phyloP scores from a whole-genome alignment of 306 rosid species.

The Luffa acutangula region DNA sequence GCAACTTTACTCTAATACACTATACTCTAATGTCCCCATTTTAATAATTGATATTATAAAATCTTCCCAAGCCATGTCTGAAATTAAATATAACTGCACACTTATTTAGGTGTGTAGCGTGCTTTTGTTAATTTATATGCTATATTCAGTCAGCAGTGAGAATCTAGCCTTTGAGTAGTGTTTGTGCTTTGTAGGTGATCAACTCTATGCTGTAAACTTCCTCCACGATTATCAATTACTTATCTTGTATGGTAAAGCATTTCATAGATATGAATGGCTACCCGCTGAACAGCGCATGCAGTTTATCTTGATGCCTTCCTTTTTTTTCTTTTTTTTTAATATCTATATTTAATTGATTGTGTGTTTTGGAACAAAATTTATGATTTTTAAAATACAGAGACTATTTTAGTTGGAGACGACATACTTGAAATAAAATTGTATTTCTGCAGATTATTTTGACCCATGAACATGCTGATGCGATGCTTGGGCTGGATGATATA shows the following conservation, averaged over 20 bases:
- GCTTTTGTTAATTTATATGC: neutral
- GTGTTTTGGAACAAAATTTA: neutral
- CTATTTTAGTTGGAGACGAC: neutral
- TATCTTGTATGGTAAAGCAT: neutral
- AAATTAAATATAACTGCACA: neutral
- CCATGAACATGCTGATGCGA: constrained; percentile 99
- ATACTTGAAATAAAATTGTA: constrained; percentile 1
- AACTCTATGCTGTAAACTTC: neutral
- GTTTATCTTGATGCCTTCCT: neutral
- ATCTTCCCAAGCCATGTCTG: neutral
- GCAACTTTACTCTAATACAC: neutral
- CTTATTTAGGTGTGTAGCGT: neutral
- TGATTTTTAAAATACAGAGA: neutral
- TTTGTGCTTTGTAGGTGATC: neutral
- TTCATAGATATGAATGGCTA: neutral
- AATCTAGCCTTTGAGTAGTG: neutral
- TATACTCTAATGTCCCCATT: neutral
- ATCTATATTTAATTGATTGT: neutral
- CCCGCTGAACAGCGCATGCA: neutral
- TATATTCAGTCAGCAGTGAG: neutral
- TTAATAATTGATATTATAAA: neutral
- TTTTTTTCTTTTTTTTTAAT: neutral
- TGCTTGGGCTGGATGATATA: constrained; percentile 96
- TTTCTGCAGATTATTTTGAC: constrained; percentile 82
- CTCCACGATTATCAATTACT: neutral